Evolutionary conservation across 2,329 filamentous ascomycete genomes (phyloP).

Genomic region (Phaeosphaeria sp.): DNA sequence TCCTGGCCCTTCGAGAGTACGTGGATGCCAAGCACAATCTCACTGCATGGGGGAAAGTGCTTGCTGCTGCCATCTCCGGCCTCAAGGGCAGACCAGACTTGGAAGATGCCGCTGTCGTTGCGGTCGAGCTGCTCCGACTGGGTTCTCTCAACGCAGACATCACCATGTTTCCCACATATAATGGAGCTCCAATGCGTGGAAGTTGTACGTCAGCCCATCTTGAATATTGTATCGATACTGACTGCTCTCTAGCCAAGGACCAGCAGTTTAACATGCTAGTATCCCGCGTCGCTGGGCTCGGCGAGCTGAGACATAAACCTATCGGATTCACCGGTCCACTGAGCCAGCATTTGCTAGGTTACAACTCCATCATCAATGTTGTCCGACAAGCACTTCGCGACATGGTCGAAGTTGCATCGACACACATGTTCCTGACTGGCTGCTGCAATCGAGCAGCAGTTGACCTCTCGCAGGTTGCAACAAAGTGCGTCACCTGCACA

Average conservation of each 20-base stretch:
- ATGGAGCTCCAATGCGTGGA: conserved; percentile 66
- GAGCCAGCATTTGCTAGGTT: conserved; percentile 86
- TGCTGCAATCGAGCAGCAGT: conserved; percentile 71
- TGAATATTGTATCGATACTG: conserved; percentile 8
- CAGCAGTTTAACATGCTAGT: conserved; percentile 80
- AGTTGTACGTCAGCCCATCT: conserved; percentile 31
- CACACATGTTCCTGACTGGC: conserved; percentile 79
- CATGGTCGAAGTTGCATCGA: conserved; percentile 80
- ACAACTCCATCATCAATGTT: conserved; percentile 80
- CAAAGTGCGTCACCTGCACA: conserved; percentile 64
- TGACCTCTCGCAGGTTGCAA: conserved; percentile 68
- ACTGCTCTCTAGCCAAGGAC: conserved; percentile 66
- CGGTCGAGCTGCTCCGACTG: conserved; percentile 82
- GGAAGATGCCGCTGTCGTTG: conserved; percentile 81
- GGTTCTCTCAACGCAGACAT: conserved; percentile 74
- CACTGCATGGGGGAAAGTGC: conserved; percentile 79
- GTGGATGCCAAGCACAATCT: conserved; percentile 79
- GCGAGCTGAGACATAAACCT: conserved; percentile 79
- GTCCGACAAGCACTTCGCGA: conserved; percentile 82
- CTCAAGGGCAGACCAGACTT: conserved; percentile 65
- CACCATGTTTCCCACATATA: conserved; percentile 64
- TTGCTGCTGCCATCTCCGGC: conserved; percentile 71
- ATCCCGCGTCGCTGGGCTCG: conserved; percentile 82
- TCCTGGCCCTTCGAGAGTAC: conserved; percentile 88
- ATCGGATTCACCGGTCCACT: conserved; percentile 95